Evolutionary conservation across 331 rosid genomes (phyloP).

Genomic region (Phaseolus coccineus): DNA sequence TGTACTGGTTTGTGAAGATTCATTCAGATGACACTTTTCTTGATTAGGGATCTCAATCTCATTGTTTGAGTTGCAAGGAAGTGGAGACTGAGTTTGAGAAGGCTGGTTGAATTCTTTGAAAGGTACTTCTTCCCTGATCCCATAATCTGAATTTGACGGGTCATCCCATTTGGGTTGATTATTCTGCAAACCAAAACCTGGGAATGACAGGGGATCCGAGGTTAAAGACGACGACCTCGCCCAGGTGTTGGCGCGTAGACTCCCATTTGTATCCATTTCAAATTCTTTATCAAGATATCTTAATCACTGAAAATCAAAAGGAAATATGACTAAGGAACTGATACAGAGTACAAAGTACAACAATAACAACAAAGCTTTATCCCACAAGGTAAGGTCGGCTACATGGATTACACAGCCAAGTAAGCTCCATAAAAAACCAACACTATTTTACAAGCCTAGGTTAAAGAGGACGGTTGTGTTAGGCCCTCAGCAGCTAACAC

Average conservation of each 20-base stretch:
- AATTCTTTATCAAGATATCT: conserved; percentile 35
- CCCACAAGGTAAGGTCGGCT: not conserved
- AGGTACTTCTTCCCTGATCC: conserved; percentile 52
- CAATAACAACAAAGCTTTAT: not conserved
- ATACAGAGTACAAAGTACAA: not conserved
- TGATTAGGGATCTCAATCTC: conserved; percentile 44
- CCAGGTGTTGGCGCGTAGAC: conserved; percentile 58
- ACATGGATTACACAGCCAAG: not conserved
- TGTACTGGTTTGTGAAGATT: conserved; percentile 43
- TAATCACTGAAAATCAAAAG: conserved; percentile 31
- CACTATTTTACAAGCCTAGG: not conserved
- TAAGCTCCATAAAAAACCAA: not conserved
- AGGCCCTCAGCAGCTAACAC: not conserved
- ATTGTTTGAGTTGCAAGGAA: conserved; percentile 45
- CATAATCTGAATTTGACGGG: conserved; percentile 61
- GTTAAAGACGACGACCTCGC: conserved; percentile 48
- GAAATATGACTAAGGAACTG: conserved; percentile 2
- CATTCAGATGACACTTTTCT: conserved; percentile 53
- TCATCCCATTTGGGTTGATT: conserved; percentile 64
- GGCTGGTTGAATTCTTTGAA: conserved; percentile 59
- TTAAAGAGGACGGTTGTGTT: not conserved
- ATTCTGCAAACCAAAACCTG: conserved; percentile 49
- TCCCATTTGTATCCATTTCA: conserved; percentile 66
- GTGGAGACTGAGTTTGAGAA: conserved; percentile 44
- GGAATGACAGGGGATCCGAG: conserved; percentile 46